A percentile compares a stretch with the other conserved stretches of the same genome.
phyloP scores from a whole-genome alignment of 2,329 filamentous ascomycete genomes.

The Hypoxylon sp. region DNA sequence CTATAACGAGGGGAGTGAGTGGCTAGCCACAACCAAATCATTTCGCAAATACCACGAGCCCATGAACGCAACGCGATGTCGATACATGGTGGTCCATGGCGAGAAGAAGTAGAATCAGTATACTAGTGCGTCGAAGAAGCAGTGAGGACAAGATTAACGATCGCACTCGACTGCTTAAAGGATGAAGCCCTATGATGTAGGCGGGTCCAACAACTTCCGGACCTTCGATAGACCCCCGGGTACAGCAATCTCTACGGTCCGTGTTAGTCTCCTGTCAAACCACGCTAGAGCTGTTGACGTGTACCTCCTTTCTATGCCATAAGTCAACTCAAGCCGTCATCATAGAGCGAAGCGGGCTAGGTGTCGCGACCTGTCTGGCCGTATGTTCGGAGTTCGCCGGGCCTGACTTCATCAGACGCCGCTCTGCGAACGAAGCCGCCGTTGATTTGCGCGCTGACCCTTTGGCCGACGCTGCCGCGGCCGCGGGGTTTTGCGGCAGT shows the following conservation, averaged over 20 bases:
- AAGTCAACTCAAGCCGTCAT: conserved; percentile 68
- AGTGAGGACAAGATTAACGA: conserved; percentile 28
- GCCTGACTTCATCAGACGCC: conserved; percentile 64
- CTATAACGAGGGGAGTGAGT: conserved; percentile 44
- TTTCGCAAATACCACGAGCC: conserved; percentile 32
- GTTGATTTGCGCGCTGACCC: conserved; percentile 51
- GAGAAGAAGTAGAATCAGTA: conserved; percentile 45
- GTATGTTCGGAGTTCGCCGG: conserved; percentile 62
- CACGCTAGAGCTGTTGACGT: conserved; percentile 14
- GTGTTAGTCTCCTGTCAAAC: conserved; percentile 31
- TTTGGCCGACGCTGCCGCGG: conserved; percentile 50
- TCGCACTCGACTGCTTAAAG: conserved; percentile 34
- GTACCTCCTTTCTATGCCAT: conserved; percentile 52
- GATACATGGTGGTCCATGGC: conserved; percentile 23
- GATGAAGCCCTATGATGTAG: conserved; percentile 46
- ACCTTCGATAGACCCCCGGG: conserved; percentile 41
- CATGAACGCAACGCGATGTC: conserved; percentile 24
- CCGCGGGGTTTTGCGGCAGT: conserved; percentile 61
- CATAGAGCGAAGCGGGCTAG: conserved; percentile 78
- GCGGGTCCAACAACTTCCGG: conserved; percentile 35
- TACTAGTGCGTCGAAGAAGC: conserved; percentile 37
- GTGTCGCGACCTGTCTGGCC: conserved; percentile 68
- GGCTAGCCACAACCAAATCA: conserved; percentile 34
- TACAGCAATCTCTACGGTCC: conserved; percentile 40
- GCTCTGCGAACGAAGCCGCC: conserved; percentile 58